A percentile compares a stretch with the other conserved stretches of the same genome.
Conservation (phyloP, 495 filamentous ascomycete species). For the Neurospora sp. region DNA sequence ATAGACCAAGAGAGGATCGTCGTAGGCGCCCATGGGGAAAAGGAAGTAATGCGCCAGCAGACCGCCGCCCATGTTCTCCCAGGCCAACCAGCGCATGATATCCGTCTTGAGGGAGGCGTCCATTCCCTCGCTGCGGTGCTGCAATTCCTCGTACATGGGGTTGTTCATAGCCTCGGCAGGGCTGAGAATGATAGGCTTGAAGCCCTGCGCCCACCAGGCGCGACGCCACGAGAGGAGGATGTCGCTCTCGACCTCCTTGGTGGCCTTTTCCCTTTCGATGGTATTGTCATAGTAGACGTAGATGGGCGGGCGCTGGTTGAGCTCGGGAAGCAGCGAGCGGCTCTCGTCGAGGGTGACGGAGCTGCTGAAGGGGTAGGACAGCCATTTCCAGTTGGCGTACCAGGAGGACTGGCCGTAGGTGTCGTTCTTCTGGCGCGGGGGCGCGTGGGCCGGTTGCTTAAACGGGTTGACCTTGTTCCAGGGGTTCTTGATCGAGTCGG, state of each 20-base stretch:
- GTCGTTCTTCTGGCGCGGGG: constrained; percentile 63
- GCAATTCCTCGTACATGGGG: constrained; percentile 60
- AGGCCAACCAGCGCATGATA: constrained; percentile 79
- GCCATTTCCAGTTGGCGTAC: constrained; percentile 83
- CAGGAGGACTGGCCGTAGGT: constrained; percentile 69
- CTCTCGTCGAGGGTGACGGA: constrained; percentile 77
- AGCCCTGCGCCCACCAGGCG: constrained; percentile 91
- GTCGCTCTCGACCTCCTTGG: constrained; percentile 60
- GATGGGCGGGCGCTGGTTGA: constrained; percentile 61
- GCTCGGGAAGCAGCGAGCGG: constrained; percentile 74
- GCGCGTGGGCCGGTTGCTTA: constrained; percentile 59
- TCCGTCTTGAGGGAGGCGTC: constrained; percentile 53
- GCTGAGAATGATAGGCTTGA: constrained; percentile 72
- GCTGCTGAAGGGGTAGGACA: constrained; percentile 73
- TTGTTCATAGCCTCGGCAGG: constrained; percentile 78
- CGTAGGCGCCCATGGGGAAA: constrained; percentile 74
- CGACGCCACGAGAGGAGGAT: constrained; percentile 80
- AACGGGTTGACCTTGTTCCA: constrained; percentile 47
- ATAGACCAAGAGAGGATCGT: constrained; percentile 59
- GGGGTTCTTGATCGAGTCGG: constrained; percentile 33
- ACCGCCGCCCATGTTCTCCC: constrained; percentile 86
- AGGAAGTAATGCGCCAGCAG: constrained; percentile 68
- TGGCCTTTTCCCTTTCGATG: constrained; percentile 46
- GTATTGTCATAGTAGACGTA: constrained; percentile 86
- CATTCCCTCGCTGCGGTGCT: constrained; percentile 42